Conservation (phyloP, 768 basidiomycete species). For the Pulveroboletus sp. region DNA sequence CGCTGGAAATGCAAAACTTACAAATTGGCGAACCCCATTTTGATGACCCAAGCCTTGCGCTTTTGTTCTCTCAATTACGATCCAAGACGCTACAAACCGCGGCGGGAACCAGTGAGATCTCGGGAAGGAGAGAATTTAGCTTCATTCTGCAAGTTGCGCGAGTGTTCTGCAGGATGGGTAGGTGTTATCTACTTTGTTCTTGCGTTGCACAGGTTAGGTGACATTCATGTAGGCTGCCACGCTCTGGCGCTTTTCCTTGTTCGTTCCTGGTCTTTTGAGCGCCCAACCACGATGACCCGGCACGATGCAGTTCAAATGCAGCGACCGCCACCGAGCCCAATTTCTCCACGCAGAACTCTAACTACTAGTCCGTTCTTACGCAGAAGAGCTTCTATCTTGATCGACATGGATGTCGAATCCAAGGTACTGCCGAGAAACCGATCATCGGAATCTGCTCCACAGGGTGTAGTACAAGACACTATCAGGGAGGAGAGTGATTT, state of each 20-base stretch:
- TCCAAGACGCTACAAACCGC: slow-evolving; percentile 91
- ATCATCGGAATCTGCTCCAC: slow-evolving; percentile 41
- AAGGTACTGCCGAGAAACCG: slow-evolving; percentile 53
- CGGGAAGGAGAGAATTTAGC: slow-evolving; percentile 85
- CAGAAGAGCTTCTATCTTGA: slow-evolving; percentile 73
- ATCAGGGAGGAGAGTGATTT: slow-evolving; percentile 54
- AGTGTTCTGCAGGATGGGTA: slow-evolving; percentile 94
- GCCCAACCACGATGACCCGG: slow-evolving; percentile 51
- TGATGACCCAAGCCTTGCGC: slow-evolving; percentile 90
- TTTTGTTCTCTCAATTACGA: slow-evolving; percentile 87
- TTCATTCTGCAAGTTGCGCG: slow-evolving; percentile 94
- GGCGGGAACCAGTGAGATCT: slow-evolving; percentile 89
- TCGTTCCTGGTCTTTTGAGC: slow-evolving; percentile 87
- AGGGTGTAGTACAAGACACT: slow-evolving; percentile 26
- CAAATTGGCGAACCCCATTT: slow-evolving; percentile 85
- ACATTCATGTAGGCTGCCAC: slow-evolving; percentile 71
- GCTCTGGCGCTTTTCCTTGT: slow-evolving; percentile 88
- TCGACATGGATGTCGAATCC: slow-evolving; percentile 82
- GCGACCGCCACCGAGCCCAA: slow-evolving; percentile 43
- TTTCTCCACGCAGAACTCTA: slow-evolving; percentile 44
- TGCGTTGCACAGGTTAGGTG: not conserved
- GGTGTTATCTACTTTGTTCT: slow-evolving; percentile 21
- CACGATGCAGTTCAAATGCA: slow-evolving; percentile 7
- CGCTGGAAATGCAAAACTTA: slow-evolving; percentile 49
- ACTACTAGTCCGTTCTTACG: slow-evolving; percentile 52